Percentiles rank a stretch among this genome's conserved stretches.
phyloP scores from a whole-genome alignment of 331 rosid genomes.

The Stylosanthes scabra region DNA sequence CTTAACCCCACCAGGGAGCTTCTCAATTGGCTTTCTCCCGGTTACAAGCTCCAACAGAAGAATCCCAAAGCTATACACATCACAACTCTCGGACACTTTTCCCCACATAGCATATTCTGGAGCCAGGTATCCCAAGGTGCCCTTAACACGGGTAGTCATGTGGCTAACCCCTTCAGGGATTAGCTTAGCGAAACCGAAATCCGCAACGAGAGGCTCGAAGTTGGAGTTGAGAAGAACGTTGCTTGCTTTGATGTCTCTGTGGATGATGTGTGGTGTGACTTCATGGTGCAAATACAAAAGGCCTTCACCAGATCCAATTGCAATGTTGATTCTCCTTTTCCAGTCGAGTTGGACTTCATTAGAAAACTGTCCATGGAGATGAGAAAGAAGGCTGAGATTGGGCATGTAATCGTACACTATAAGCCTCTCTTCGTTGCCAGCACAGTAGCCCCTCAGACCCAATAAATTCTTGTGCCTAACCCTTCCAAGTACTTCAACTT shows the following conservation, averaged over 20 bases:
- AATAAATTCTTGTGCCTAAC: constrained; percentile 88
- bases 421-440: constrained; percentile 81
- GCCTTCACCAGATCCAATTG: constrained; percentile 90
- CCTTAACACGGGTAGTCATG: constrained; percentile 91
- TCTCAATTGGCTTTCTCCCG: constrained; percentile 86
- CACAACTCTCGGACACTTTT: constrained; percentile 90
- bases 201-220: constrained; percentile 82
- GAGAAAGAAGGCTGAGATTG: constrained; percentile 91
- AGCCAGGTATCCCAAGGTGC: constrained; percentile 88
- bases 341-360: constrained; percentile 71
- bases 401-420: constrained; percentile 98
- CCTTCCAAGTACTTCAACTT: constrained; percentile 96
- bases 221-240: constrained; percentile 79
- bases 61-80: constrained; percentile 86
- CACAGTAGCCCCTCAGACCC: constrained; percentile 86
- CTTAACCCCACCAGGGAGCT: constrained; percentile 78
- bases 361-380: constrained; percentile 84
- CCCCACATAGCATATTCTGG: constrained; percentile 99
- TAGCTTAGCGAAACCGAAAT: constrained; percentile 95
- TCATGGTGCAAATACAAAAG: constrained; percentile 86
- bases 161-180: constrained; percentile 96
- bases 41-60: constrained; percentile 80
- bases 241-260: constrained; percentile 88
- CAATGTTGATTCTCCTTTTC: constrained; percentile 78
- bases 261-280: constrained; percentile 88